Conservation (phyloP, 176 grass and related monocot genomes). For the Bothriochloa decipiens region DNA sequence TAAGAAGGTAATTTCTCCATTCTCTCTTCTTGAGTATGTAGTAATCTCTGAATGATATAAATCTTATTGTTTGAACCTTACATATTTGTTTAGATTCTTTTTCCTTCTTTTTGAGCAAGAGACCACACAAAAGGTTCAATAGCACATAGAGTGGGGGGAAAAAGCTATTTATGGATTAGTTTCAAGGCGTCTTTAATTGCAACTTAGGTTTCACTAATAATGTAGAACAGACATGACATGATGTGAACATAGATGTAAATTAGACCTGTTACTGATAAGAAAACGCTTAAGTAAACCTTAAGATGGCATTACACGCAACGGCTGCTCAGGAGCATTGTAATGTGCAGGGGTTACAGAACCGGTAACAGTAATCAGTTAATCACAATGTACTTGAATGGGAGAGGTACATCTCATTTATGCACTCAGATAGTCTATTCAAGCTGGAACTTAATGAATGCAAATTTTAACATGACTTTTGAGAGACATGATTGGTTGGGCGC, state of each 20-base stretch:
- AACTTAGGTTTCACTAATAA: slow-evolving; percentile 4
- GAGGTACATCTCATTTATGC: not conserved
- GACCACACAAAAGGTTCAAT: not conserved
- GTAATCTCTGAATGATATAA: slow-evolving; percentile 20
- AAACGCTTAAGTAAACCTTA: not conserved
- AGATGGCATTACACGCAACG: not conserved
- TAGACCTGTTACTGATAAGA: not conserved
- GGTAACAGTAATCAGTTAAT: not conserved
- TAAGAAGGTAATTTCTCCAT: slow-evolving; percentile 61
- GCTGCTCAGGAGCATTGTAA: not conserved
- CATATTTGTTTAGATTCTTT: not conserved
- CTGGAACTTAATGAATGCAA: not conserved
- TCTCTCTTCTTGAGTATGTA: slow-evolving; percentile 12
- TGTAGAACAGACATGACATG: not conserved
- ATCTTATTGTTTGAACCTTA: slow-evolving; percentile 17
- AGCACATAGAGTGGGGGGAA: not conserved
- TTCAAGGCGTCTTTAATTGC: not conserved
- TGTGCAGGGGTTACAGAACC: not conserved
- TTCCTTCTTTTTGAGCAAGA: not conserved
- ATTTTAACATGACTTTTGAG: not conserved
- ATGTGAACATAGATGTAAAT: slow-evolving; percentile 6
- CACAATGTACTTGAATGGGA: not conserved
- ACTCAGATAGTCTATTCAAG: not conserved
- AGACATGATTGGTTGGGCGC: not conserved
- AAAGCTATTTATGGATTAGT: not conserved